Evolutionary conservation across 2,329 filamentous ascomycete genomes (phyloP).

Genomic region (Cladosporium sp.): DNA sequence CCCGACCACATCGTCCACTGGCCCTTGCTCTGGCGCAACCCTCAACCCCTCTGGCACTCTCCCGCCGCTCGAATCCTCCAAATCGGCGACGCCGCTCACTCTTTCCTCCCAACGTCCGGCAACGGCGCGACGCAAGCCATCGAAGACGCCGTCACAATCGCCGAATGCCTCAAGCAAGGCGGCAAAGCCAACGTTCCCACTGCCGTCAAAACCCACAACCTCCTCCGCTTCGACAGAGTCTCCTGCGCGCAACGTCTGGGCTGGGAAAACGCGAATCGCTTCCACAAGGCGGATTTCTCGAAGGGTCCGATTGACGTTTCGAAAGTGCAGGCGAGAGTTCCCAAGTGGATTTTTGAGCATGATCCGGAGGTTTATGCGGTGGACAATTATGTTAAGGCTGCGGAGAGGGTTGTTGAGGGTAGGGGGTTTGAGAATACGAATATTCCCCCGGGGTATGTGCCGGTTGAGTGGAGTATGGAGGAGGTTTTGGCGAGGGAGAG

Average conservation of each 20-base stretch:
- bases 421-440: constrained; percentile 20
- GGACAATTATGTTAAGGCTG: constrained; percentile 16
- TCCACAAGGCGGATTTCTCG: constrained; percentile 19
- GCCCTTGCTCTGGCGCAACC: constrained; percentile 53
- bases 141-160: constrained; percentile 47
- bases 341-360: constrained; percentile 18
- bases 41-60: constrained; percentile 48
- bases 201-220: constrained; percentile 29
- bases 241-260: constrained; percentile 20
- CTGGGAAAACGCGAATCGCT: constrained; percentile 20
- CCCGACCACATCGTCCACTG: constrained; percentile 41
- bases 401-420: constrained; percentile 12
- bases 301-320: constrained; percentile 7
- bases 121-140: constrained; percentile 50
- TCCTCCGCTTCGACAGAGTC: constrained; percentile 24
- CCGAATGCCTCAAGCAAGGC: constrained; percentile 40
- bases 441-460: constrained; percentile 14
- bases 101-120: constrained; percentile 49
- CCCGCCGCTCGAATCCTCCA: constrained; percentile 45
- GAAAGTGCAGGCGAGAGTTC: constrained; percentile 17
- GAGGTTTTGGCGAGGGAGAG: constrained; percentile 18
- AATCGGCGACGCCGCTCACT: constrained; percentile 51
- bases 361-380: constrained; percentile 21
- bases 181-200: constrained; percentile 36
- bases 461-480: constrained; percentile 16